Base-by-base conservation (phyloP, 305 asterid genomes). In the Fraxinus dipetala region DNA sequence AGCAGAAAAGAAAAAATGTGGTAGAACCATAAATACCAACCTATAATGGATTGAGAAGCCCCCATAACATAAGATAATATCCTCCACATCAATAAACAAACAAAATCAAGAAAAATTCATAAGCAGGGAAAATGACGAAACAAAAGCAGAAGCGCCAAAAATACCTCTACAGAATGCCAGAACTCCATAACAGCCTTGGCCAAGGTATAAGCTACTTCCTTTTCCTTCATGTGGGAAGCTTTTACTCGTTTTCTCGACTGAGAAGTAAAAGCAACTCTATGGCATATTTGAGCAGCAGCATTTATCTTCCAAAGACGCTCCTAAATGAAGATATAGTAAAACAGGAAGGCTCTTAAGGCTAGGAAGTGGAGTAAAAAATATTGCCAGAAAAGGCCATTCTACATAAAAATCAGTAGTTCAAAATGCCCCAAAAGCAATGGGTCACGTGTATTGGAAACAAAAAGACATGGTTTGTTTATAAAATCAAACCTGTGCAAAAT, bases 301-400 rank as follows among this genome's bases (percentile, higher is more conserved):
- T 92, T 88, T 83, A 84, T 80, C 90, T 95, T 96, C 99, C 99
- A 96, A 84, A 91, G 83, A 48, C 99, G 99, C 93, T 96, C 99
- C 99, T 96, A 85, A 67, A 87, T 65, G 43, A 78, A 78, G 78
- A 63, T 56, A 77, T 24, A 38, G 80, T 79, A 78, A 83, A 78
- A 79, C 31, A 78, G 72, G 74, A 80, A 77, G 16, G 72, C 82
- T 65, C 72, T 72, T 40, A 80, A 84, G 40, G 72, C 56, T 59
- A 81, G 59, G 72, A 40, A 70, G 69, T 43, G 56, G 22, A 61
- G 80, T 72, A 3, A 4, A 65, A 69, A 82, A 79, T 26, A 30
- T 51, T 43, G 84, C 87, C 30, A 79, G 79, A 59, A 76, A 54
- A 67, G 51, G 36, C 61, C 72, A 48, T 76, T 28, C 65, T 65